phyloP scores from a whole-genome alignment of 2,329 filamentous ascomycete genomes.

The Alternaria incomplexa region DNA sequence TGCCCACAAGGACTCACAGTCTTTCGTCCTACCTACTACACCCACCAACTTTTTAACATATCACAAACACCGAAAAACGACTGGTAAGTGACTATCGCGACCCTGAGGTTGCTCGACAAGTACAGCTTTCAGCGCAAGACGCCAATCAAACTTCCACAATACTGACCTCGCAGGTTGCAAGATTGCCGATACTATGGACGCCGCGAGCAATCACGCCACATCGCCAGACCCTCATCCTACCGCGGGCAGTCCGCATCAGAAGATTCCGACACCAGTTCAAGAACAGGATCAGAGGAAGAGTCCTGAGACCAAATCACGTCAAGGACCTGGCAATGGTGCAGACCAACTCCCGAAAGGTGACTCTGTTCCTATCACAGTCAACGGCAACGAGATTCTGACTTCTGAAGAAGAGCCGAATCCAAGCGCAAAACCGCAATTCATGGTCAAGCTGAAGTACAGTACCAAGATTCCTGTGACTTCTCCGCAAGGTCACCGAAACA shows the following conservation, averaged over 20 bases:
- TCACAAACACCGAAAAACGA: background rate
- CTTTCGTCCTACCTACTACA: background rate
- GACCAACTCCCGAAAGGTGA: background rate
- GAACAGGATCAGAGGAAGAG: background rate
- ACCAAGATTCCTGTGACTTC: background rate
- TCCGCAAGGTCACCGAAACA: background rate
- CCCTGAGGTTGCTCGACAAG: background rate
- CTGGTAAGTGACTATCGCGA: background rate
- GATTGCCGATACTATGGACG: background rate
- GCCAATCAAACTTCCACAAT: background rate
- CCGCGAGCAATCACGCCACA: background rate
- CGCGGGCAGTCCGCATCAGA: background rate
- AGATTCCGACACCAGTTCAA: background rate
- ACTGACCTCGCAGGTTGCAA: background rate
- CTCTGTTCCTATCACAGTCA: background rate
- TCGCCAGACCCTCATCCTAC: background rate
- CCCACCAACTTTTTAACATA: background rate
- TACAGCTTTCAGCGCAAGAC: background rate
- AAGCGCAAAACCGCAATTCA: background rate
- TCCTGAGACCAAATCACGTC: background rate
- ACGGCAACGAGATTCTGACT: background rate
- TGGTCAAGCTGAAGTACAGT: slow-evolving; percentile 2
- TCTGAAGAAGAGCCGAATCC: background rate
- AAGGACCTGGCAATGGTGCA: background rate
- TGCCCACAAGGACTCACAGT: background rate